Conservation (phyloP, 1,139 yeast genomes). For the Candida sanyaensis region DNA sequence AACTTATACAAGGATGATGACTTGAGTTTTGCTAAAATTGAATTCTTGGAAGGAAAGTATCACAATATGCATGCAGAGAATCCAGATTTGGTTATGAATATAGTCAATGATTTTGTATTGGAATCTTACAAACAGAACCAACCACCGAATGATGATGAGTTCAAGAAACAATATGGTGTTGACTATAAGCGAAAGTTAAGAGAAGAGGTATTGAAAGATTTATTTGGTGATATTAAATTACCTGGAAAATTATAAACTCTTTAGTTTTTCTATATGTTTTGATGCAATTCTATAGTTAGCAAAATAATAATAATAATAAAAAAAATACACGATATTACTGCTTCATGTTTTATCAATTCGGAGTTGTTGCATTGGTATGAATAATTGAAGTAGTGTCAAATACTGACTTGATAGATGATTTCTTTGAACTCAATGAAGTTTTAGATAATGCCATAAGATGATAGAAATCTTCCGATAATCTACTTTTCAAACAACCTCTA, state of each 20-base stretch:
- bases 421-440: constrained; percentile 4
- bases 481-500: neutral
- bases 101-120: constrained; percentile 11
- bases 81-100: constrained; percentile 44
- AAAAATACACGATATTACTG: neutral
- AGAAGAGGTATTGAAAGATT: constrained; percentile 7
- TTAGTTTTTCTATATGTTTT: neutral
- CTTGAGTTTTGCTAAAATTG: constrained; percentile 8
- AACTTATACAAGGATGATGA: constrained; percentile 1
- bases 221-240: constrained; percentile 7
- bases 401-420: constrained; percentile 2
- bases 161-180: constrained; percentile 10
- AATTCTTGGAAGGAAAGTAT: constrained; percentile 41
- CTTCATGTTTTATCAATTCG: neutral
- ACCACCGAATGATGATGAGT: constrained; percentile 10
- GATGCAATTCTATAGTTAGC: neutral
- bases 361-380: constrained; percentile 5
- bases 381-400: constrained; percentile 2
- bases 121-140: constrained; percentile 6
- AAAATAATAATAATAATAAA: too few species aligned
- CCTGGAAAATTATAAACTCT: constrained; percentile 11
- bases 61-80: constrained; percentile 55
- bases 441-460: neutral
- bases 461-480: neutral
- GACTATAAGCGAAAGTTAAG: constrained; percentile 12